These are phyloP conservation scores for Apiosordaria backusii DNA, from an alignment of 495 filamentous ascomycete genomes.

Conservation along the genomic window DNA sequence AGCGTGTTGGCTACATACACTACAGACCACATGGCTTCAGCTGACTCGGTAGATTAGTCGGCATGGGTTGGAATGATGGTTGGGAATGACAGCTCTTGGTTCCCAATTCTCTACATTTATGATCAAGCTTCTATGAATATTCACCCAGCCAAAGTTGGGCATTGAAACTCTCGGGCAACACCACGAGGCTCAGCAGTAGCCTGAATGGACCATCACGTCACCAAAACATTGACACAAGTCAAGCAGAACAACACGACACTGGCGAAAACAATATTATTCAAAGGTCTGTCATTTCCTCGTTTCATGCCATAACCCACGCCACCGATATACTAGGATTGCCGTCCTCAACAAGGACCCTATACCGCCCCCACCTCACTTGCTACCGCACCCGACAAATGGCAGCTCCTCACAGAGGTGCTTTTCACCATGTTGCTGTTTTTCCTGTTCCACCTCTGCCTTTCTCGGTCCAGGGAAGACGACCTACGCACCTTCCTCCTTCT, in stretches of 20 bases:
- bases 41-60: neutral
- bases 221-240: neutral
- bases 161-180: neutral
- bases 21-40: neutral
- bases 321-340: neutral
- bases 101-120: neutral
- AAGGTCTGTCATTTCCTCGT: neutral
- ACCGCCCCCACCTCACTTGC: neutral
- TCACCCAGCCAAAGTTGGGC: neutral
- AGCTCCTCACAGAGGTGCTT: neutral
- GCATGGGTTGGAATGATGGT: no score
- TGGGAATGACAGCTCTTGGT: no score
- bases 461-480: neutral
- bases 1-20: no score
- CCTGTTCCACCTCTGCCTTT: neutral
- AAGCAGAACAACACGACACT: neutral
- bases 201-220: neutral
- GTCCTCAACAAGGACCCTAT: no score
- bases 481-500: slow-evolving; percentile 14
- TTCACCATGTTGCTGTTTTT: neutral
- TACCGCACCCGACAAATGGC: neutral
- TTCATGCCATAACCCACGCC: neutral
- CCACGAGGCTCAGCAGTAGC: neutral
- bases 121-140: neutral
- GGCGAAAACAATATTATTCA: neutral